These are phyloP conservation scores for Aspergillus versicolor DNA, from an alignment of 2,329 filamentous ascomycete genomes.

Conservation along the genomic window DNA sequence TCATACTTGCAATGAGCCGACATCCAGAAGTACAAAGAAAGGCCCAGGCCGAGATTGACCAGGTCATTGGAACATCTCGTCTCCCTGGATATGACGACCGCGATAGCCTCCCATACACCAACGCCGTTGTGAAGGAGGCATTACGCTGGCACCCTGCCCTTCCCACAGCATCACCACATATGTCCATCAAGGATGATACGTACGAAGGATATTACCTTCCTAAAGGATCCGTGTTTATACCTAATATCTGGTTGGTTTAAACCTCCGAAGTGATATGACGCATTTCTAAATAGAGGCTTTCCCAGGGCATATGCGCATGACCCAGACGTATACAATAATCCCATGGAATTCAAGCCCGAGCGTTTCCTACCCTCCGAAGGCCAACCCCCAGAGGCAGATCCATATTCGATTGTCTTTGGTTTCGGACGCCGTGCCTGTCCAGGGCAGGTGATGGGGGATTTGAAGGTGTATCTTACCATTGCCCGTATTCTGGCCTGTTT, in stretches of 20 bases:
- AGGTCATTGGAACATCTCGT: background rate
- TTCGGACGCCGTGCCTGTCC: slow-evolving; percentile 14
- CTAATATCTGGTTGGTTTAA: slow-evolving; percentile 11
- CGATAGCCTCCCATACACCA: slow-evolving; percentile 6
- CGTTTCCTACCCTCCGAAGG: slow-evolving; percentile 1
- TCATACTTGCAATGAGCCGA: slow-evolving; percentile 13
- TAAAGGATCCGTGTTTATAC: slow-evolving; percentile 2
- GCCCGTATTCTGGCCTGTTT: background rate
- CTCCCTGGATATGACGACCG: slow-evolving; percentile 8
- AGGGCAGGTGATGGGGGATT: background rate
- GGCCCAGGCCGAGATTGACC: slow-evolving; percentile 12
- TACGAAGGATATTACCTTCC: slow-evolving; percentile 11
- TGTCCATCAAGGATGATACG: slow-evolving; percentile 3
- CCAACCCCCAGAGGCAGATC: background rate
- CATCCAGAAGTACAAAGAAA: slow-evolving; percentile 10
- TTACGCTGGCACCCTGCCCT: slow-evolving; percentile 13
- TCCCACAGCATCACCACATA: slow-evolving; percentile 5
- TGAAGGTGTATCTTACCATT: slow-evolving; percentile 4
- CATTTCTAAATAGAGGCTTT: background rate
- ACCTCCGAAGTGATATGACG: too few relatives aligned
- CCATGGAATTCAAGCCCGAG: slow-evolving; percentile 3
- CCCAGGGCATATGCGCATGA: slow-evolving; percentile 10
- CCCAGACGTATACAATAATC: slow-evolving; percentile 1
- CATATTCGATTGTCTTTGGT: slow-evolving; percentile 1
- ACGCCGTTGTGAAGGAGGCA: slow-evolving; percentile 11